A percentile compares a stretch with the other conserved stretches of the same genome.
These are phyloP conservation scores for Tarenaya hassleriana DNA, from an alignment of 345 rosid genomes.

Conservation along the genomic window DNA sequence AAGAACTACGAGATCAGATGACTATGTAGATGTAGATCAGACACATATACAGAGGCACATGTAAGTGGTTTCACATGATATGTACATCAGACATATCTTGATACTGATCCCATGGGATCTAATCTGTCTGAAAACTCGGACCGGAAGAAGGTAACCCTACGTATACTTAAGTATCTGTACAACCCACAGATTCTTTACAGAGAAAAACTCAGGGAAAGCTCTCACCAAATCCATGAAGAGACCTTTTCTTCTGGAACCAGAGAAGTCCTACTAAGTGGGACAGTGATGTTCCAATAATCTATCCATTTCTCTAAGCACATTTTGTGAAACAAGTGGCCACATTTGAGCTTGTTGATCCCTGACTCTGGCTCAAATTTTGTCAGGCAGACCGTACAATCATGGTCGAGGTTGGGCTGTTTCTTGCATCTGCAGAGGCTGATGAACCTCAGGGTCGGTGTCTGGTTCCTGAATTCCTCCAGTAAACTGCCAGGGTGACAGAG, in stretches of 20 bases:
- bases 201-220: constrained; percentile 6
- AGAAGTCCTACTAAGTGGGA: constrained; percentile 52
- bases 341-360: constrained; percentile 38
- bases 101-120: too few species aligned
- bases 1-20: too few species aligned
- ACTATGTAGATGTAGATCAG: too few species aligned
- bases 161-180: constrained; percentile 15
- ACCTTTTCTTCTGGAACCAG: constrained; percentile 42
- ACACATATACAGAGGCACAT: too few species aligned
- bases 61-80: too few species aligned
- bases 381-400: constrained; percentile 49
- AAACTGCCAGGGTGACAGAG: constrained; percentile 30
- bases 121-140: too few species aligned
- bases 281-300: constrained; percentile 46
- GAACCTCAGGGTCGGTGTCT: constrained; percentile 33
- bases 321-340: constrained; percentile 52
- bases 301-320: constrained; percentile 55
- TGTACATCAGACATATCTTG: too few species aligned
- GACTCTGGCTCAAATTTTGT: constrained; percentile 41
- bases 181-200: constrained; percentile 12
- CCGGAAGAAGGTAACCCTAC: too few species aligned
- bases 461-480: constrained; percentile 47
- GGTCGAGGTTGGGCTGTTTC: constrained; percentile 23
- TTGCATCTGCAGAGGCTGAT: constrained; percentile 28
- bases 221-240: constrained; percentile 43